Conservation (phyloP, 495 filamentous ascomycete genomes). For the Chaetomium cochliodes region DNA sequence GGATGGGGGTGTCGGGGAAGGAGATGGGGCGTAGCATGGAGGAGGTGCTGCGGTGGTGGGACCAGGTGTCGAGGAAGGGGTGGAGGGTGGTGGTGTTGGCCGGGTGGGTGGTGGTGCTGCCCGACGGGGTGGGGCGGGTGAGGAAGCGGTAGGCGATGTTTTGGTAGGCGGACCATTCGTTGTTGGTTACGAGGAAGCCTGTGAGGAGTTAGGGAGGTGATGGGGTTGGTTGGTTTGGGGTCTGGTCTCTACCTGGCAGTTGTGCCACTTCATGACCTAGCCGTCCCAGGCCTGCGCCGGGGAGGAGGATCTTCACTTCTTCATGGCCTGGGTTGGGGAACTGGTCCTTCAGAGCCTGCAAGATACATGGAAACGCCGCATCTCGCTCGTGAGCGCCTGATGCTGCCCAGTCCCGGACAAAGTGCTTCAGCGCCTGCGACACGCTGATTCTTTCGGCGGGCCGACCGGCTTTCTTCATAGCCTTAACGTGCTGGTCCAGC, state of each 20-base stretch:
- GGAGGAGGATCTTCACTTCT: slow-evolving; percentile 38
- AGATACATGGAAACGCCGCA: slow-evolving; percentile 40
- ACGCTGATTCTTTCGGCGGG: slow-evolving; percentile 39
- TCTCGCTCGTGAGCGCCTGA: slow-evolving; percentile 43
- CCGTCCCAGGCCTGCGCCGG: slow-evolving; percentile 47
- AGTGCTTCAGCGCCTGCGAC: slow-evolving; percentile 47
- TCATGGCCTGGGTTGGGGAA: slow-evolving; percentile 19
- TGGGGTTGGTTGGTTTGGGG: too few relatives aligned
- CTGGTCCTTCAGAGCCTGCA: slow-evolving; percentile 31
- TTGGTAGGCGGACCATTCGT: slow-evolving; percentile 48
- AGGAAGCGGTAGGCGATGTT: slow-evolving; percentile 42
- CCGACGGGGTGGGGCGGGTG: neutral
- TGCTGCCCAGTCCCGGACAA: slow-evolving; percentile 48
- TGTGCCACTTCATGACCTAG: slow-evolving; percentile 44
- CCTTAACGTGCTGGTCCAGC: slow-evolving; percentile 30
- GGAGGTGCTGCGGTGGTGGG: slow-evolving; percentile 42
- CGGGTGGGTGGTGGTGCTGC: neutral
- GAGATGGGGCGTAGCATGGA: slow-evolving; percentile 42
- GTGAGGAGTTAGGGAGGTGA: neutral
- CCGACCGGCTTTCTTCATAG: slow-evolving; percentile 23
- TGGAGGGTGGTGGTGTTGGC: slow-evolving; percentile 33
- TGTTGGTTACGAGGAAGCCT: slow-evolving; percentile 44
- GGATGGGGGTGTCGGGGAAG: slow-evolving; percentile 39
- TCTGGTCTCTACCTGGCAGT: slow-evolving; percentile 5
- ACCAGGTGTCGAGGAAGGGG: slow-evolving; percentile 49